These are phyloP conservation scores for Gossypium trilobum DNA, from an alignment of 441 rosid genomes.

Conservation along the genomic window DNA sequence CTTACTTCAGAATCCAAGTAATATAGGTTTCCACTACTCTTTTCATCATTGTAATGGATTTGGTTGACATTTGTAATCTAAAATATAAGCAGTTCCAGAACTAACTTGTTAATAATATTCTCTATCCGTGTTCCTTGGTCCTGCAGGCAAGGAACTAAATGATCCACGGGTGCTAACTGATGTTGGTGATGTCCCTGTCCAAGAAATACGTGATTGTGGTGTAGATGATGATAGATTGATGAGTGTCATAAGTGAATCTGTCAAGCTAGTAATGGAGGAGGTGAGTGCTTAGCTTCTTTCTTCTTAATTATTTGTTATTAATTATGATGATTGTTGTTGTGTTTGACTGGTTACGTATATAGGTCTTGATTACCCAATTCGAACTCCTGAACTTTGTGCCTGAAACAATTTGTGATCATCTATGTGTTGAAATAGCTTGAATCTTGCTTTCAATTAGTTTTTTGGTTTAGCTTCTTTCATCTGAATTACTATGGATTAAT, in stretches of 20 bases:
- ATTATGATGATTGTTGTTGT: background rate
- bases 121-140: slow-evolving; percentile 1
- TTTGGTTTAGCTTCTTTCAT: slow-evolving; percentile 6
- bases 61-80: background rate
- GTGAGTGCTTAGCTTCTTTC: slow-evolving; percentile 27
- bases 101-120: background rate
- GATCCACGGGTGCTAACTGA: slow-evolving; percentile 89
- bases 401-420: background rate
- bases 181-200: slow-evolving; percentile 93
- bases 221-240: slow-evolving; percentile 87
- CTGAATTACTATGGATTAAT: background rate
- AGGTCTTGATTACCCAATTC: background rate
- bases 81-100: background rate
- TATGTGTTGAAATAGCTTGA: background rate
- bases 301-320: background rate
- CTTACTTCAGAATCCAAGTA: no score
- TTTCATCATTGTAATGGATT: background rate
- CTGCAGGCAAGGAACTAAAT: slow-evolving; percentile 68
- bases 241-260: slow-evolving; percentile 78
- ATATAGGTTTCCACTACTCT: background rate
- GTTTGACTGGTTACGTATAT: background rate
- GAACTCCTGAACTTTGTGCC: background rate
- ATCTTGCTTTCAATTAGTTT: background rate
- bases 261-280: slow-evolving; percentile 88
- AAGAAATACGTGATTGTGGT: slow-evolving; percentile 93